Evolutionary conservation across 1,284 basidiomycete species (phyloP).

Genomic region (Pseudozyma hubeiensis): DNA sequence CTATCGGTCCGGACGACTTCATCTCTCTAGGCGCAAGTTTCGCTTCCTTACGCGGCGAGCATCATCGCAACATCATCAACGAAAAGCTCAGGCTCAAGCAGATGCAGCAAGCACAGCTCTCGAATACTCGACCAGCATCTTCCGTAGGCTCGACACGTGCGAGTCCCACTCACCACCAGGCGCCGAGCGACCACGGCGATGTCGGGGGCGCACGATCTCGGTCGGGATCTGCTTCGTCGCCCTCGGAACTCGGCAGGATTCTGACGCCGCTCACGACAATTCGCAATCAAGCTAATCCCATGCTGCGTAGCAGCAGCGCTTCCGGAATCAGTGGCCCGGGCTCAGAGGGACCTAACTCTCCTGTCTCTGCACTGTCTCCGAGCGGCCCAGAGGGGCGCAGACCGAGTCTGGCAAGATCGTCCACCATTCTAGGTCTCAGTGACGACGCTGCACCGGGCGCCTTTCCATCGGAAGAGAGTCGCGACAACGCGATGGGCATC

Average conservation of each 20-base stretch:
- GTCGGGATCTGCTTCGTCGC: slow-evolving; percentile 25
- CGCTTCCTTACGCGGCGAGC: slow-evolving; percentile 32
- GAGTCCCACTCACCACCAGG: not conserved
- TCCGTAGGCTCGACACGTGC: not conserved
- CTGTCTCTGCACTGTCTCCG: slow-evolving; percentile 10
- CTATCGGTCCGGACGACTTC: slow-evolving; percentile 38
- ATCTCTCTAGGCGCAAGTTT: slow-evolving; percentile 40
- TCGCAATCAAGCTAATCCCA: slow-evolving; percentile 8
- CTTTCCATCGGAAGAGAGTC: slow-evolving; percentile 35
- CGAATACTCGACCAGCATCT: slow-evolving; percentile 3
- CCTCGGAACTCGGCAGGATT: slow-evolving; percentile 5
- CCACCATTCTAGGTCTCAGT: slow-evolving; percentile 23
- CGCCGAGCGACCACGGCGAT: not conserved
- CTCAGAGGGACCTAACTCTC: slow-evolving; percentile 19
- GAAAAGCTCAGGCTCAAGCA: slow-evolving; percentile 42
- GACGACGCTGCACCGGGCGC: slow-evolving; percentile 24
- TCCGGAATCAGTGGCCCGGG: slow-evolving; percentile 19
- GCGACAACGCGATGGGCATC: slow-evolving; percentile 43
- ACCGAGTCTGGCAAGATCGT: slow-evolving; percentile 25
- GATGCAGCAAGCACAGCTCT: slow-evolving; percentile 15
- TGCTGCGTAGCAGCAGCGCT: slow-evolving; percentile 37
- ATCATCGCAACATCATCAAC: slow-evolving; percentile 40
- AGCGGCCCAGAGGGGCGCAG: slow-evolving; percentile 10
- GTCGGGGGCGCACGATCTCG: slow-evolving; percentile 18
- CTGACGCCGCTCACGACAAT: slow-evolving; percentile 27